These are phyloP conservation scores for Pachysandra terminalis DNA, from an alignment of 164 flowering plant genomes.

Conservation along the genomic window DNA sequence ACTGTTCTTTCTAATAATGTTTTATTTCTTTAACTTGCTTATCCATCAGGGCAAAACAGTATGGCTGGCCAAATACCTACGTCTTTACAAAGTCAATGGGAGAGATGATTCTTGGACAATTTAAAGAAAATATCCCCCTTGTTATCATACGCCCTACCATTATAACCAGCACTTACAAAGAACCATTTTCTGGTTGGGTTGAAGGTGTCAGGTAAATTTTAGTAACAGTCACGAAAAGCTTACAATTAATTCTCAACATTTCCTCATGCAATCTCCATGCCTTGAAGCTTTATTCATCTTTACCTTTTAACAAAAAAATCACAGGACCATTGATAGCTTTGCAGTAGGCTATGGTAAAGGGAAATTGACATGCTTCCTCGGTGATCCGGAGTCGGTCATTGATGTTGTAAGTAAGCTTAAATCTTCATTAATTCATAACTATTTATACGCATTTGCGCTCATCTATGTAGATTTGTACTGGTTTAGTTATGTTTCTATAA, in stretches of 20 bases:
- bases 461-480: no score
- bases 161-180: constrained; percentile 35
- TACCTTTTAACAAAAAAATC: no score
- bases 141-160: constrained; percentile 40
- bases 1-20: neutral
- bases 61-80: constrained; percentile 57
- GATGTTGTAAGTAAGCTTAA: constrained; percentile 58
- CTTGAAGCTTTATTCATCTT: neutral
- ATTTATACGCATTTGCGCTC: neutral
- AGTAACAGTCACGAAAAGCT: neutral
- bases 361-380: constrained; percentile 55
- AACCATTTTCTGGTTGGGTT: constrained; percentile 53
- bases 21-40: no score
- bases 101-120: constrained; percentile 37
- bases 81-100: constrained; percentile 46
- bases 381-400: constrained; percentile 31
- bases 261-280: neutral
- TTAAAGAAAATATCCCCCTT: constrained; percentile 27
- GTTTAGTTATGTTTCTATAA: no score
- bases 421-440: neutral
- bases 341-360: constrained; percentile 64
- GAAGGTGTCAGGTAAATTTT: constrained; percentile 44
- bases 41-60: constrained; percentile 30
- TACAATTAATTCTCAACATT: neutral
- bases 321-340: constrained; percentile 68